Base-by-base conservation (phyloP, 352 stramenopile genomes). In the Globisporangium spinosum region DNA sequence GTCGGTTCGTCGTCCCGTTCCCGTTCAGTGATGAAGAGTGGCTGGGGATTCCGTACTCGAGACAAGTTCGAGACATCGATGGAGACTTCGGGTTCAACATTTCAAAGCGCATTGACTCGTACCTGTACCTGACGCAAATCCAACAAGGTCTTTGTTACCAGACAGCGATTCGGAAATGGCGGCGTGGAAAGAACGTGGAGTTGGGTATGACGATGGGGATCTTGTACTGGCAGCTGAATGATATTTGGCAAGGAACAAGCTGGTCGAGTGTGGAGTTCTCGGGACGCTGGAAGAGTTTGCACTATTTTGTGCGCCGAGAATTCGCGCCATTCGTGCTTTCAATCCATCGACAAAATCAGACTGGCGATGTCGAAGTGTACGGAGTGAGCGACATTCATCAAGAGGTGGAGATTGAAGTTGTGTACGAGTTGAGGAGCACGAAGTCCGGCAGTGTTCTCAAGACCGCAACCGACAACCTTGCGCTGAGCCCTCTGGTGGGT, bases 151-250 rank as follows among this genome's bases (percentile, higher is more conserved):
- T 93, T 32, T 95, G 87, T 70, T 95, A 95, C 65, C 73, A 89
- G 69, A 90, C 83, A 6, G 87, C 85, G 9, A 91, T 93, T 59
- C 69, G 76, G 7, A 85, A 77, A 13, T 95, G 87, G 87, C 76
- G 87, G 8, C 84, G 82, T 9, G 81, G 82, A 10, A 89, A 89
- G 61, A 81, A 81, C 45, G 53, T 54, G 25, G 61, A 75, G 1
- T 59, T 85, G 3, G 83, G 81, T 2, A 78, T 77, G 67, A 90
- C 82, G 7, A 93, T 91, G 83, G 88, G 88, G 9, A 87, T 93
- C 55, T 75, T 96, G 66, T 94, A 96, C 69, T 96, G 89, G 89
- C 89, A 96, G 64, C 72, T 96, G 17, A 94, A 95, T 71, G 89
- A 96, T 58, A 88, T 96, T 62, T 96, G 89, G 87, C 79, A 90